Percentiles rank a stretch among this genome's conserved stretches.
phyloP scores from a whole-genome alignment of 1,284 basidiomycete genomes.

The Heterobasidion parviporum region DNA sequence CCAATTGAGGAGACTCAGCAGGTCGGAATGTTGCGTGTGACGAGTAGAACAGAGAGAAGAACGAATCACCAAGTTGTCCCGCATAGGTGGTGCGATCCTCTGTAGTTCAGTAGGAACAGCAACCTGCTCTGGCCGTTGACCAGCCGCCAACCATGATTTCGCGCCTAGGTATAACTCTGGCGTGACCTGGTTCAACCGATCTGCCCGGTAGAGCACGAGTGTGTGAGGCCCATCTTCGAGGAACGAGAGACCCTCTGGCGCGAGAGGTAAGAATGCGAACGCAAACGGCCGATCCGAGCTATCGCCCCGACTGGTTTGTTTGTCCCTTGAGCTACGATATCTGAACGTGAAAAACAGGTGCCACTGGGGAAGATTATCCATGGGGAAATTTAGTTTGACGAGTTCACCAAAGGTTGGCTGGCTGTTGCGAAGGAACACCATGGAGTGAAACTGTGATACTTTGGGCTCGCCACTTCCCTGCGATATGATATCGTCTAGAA shows the following conservation, averaged over 20 bases:
- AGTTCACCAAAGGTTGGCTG: constrained; percentile 91
- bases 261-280: constrained; percentile 87
- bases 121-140: constrained; percentile 53
- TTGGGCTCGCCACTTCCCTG: constrained; percentile 82
- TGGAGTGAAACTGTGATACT: constrained; percentile 78
- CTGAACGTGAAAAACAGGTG: constrained; percentile 95
- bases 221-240: constrained; percentile 89
- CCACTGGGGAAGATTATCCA: constrained; percentile 65
- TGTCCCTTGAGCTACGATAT: constrained; percentile 58
- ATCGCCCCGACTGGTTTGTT: constrained; percentile 27
- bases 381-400: constrained; percentile 79
- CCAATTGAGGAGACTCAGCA: constrained; percentile 84
- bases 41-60: constrained; percentile 90
- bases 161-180: constrained; percentile 67
- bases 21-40: constrained; percentile 86
- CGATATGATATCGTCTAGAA: constrained; percentile 70
- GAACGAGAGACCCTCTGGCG: constrained; percentile 72
- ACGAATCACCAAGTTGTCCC: constrained; percentile 77
- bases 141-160: constrained; percentile 48
- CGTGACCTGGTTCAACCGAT: constrained; percentile 53
- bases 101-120: constrained; percentile 55
- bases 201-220: constrained; percentile 76
- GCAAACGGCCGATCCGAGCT: constrained; percentile 76
- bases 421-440: constrained; percentile 82
- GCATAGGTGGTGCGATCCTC: constrained; percentile 58